Percentiles rank a stretch among this genome's conserved stretches.
phyloP scores from a whole-genome alignment of 257 asterid genomes.

The Nicotiana sylvestris region DNA sequence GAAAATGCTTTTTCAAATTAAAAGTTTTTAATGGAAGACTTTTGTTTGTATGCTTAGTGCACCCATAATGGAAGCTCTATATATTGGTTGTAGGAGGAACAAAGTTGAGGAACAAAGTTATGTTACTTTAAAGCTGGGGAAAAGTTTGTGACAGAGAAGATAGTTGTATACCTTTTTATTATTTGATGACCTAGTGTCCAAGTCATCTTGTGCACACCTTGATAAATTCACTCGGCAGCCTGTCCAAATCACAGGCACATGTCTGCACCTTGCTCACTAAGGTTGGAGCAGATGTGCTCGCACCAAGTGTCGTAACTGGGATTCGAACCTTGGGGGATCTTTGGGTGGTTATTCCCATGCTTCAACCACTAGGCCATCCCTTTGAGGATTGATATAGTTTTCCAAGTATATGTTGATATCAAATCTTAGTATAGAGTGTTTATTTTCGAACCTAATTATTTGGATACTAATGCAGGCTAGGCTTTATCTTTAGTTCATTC shows the following conservation, averaged over 20 bases:
- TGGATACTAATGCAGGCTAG: neutral
- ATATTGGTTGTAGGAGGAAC: neutral
- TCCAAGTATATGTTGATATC: neutral
- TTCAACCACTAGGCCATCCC: neutral
- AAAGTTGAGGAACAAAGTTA: neutral
- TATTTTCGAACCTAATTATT: neutral
- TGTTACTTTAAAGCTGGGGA: neutral
- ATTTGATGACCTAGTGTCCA: neutral
- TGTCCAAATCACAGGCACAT: too few species aligned
- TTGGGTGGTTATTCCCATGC: neutral
- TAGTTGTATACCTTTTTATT: neutral
- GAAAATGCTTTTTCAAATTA: neutral
- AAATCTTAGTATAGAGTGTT: neutral
- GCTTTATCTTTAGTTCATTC: neutral
- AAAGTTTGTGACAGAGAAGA: neutral
- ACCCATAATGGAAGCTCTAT: neutral
- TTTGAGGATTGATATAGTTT: too few species aligned
- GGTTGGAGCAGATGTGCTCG: neutral
- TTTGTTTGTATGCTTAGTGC: neutral
- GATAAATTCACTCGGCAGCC: neutral
- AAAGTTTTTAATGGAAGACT: neutral
- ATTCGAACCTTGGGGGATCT: neutral
- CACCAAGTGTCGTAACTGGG: neutral
- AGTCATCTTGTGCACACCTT: neutral
- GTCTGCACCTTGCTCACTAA: neutral